Percentiles rank a stretch among this genome's conserved stretches.
phyloP scores from a whole-genome alignment of 2,329 filamentous ascomycete genomes.

The Fusarium sp. region DNA sequence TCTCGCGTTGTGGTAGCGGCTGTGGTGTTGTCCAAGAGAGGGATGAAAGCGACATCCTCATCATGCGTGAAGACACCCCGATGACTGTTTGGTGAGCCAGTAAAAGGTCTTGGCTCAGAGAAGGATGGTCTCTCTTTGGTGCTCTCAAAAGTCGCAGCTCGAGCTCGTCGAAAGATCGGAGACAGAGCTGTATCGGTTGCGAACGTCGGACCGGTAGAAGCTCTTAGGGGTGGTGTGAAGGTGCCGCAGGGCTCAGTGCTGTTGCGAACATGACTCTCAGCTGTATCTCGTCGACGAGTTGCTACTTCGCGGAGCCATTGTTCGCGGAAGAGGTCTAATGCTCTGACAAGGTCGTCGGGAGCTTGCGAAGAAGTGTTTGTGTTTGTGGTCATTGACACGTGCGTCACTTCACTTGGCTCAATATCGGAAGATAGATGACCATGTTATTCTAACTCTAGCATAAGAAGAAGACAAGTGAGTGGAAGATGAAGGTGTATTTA shows the following conservation, averaged over 20 bases:
- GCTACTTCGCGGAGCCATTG: slow-evolving; percentile 51
- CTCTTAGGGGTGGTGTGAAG: slow-evolving; percentile 50
- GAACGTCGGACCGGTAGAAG: slow-evolving; percentile 40
- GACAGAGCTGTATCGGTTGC: slow-evolving; percentile 33
- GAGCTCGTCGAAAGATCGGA: slow-evolving; percentile 38
- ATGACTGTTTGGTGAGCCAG: slow-evolving; percentile 43
- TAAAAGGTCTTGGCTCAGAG: slow-evolving; percentile 41
- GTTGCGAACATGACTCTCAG: slow-evolving; percentile 37
- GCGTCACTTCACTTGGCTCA: slow-evolving; percentile 28
- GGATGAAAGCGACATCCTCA: slow-evolving; percentile 52
- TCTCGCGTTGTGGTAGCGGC: slow-evolving; percentile 9
- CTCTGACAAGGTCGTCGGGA: slow-evolving; percentile 54
- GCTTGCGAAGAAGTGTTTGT: slow-evolving; percentile 32
- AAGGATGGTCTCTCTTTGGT: slow-evolving; percentile 44
- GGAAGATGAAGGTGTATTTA: slow-evolving; percentile 37
- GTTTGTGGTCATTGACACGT: slow-evolving; percentile 37
- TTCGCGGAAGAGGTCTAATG: slow-evolving; percentile 53
- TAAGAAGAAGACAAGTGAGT: neutral
- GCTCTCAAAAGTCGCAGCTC: slow-evolving; percentile 51
- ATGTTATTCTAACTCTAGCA: slow-evolving; percentile 13
- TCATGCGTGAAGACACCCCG: slow-evolving; percentile 44
- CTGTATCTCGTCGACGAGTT: slow-evolving; percentile 38
- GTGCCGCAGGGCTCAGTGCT: slow-evolving; percentile 16
- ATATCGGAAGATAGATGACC: slow-evolving; percentile 16
- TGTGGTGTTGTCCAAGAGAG: slow-evolving; percentile 44